phyloP scores from a whole-genome alignment of 768 basidiomycete genomes.

The Boletus coccyginus region DNA sequence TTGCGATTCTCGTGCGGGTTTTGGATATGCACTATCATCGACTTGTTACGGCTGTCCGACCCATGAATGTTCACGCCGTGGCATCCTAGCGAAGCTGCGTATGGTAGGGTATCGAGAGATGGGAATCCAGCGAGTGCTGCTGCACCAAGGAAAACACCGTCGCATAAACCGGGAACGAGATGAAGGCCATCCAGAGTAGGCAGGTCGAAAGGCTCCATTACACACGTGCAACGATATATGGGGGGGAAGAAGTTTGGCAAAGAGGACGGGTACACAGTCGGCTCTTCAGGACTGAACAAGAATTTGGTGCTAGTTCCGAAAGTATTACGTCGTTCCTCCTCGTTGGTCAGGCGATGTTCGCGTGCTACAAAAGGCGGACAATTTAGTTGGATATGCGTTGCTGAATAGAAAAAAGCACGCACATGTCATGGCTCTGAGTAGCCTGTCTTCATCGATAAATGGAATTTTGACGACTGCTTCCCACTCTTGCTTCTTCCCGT shows the following conservation, averaged over 20 bases:
- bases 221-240: conserved; percentile 74
- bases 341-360: conserved; percentile 71
- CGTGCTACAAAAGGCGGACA: conserved; percentile 46
- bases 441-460: conserved; percentile 81
- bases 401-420: background rate
- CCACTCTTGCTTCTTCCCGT: conserved; percentile 99
- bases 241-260: conserved; percentile 94
- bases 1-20: conserved; percentile 69
- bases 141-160: conserved; percentile 84
- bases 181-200: conserved; percentile 85
- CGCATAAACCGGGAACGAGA: conserved; percentile 80
- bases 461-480: conserved; percentile 99
- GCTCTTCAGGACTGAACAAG: conserved; percentile 58
- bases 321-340: conserved; percentile 73
- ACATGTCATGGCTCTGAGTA: conserved; percentile 84
- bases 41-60: conserved; percentile 86
- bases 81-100: conserved; percentile 70
- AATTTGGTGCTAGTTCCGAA: conserved; percentile 83
- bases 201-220: conserved; percentile 80
- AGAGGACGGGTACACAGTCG: conserved; percentile 82
- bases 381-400: background rate
- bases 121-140: conserved; percentile 95
- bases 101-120: conserved; percentile 85
- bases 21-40: conserved; percentile 85
- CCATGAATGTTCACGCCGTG: conserved; percentile 96